Evolutionary conservation across 805 yeast genomes (phyloP), one percentile per base, ranked within the genome.

Genomic region (Zygosaccharomyces kombuchaensis): DNA sequence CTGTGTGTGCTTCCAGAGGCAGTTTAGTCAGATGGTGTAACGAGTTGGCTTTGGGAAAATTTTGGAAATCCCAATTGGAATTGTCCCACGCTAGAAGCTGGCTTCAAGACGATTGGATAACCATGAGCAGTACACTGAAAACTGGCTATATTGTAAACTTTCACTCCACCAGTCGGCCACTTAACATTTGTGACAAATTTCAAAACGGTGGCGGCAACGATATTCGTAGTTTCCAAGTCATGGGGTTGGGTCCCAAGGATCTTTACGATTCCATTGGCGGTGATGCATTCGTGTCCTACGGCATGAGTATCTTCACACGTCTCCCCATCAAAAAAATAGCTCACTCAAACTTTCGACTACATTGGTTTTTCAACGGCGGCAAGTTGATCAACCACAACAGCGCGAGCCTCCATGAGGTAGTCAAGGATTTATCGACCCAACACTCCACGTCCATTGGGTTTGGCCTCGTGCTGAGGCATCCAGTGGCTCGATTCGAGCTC

Each of bases 181-280:
- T 74, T 1, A 90, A 85, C 57, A 59, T 82, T 25, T 75, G 82
- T 59, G 99, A 91, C 63, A 76, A 86, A 52, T 91, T 90, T 62
- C 87, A 82, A 58, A 71, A 86, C 36, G 95, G 96, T 13, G 96
- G 96, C 0, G 77, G 81, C 10, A 75, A 80, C 44, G 84, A 82
- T 44, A 78, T 88, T 23, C 72, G 84, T 46, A 88, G 90, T 1
- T 87, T 84, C 58, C 72, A 77, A 27, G 69, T 75, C 43, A 82
- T 82, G 68, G 78, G 87, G 0, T 62, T 85, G 29, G 90, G 93
- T 10, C 80, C 82, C 1, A 71, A 79, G 46, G 79, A 77, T 44
- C 65, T 66, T 3, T 66, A 65, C 4, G 82, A 80, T 54, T 71
- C 80, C 3, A 51, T 80, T 4, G 96, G 96, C 5, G 96, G 95